Percentiles rank a stretch among this genome's conserved stretches.
Conservation (phyloP, 495 filamentous ascomycete species). For the Aspergillus asperescens region DNA sequence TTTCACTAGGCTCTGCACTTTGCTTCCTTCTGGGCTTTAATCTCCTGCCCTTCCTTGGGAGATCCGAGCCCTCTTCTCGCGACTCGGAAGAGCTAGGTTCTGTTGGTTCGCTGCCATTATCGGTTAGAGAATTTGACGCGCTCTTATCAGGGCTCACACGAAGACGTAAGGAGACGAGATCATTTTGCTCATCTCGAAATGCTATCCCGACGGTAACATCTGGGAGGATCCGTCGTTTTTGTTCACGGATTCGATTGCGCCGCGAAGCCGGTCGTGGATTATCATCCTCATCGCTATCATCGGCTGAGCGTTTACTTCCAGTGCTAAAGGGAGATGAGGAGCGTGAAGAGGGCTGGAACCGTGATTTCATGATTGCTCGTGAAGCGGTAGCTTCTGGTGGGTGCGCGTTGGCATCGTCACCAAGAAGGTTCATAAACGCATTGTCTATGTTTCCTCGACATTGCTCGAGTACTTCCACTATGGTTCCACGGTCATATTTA, state of each 20-base stretch:
- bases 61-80: conserved; percentile 1
- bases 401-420: conserved; percentile 37
- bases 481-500: conserved; percentile 47
- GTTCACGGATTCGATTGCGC: conserved; percentile 29
- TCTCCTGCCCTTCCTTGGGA: conserved; percentile 9
- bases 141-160: conserved; percentile 30
- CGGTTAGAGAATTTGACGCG: conserved; percentile 9
- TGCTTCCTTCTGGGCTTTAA: conserved; percentile 7
- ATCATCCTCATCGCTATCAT: conserved; percentile 41
- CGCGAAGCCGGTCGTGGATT: conserved; percentile 27
- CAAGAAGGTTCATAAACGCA: conserved; percentile 55
- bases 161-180: conserved; percentile 43
- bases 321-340: conserved; percentile 45
- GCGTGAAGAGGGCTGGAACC: conserved; percentile 35
- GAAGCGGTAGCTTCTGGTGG: conserved; percentile 23
- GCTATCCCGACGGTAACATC: conserved; percentile 46
- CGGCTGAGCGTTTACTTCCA: conserved; percentile 46
- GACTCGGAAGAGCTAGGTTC: conserved; percentile 12
- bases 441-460: conserved; percentile 56
- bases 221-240: conserved; percentile 36
- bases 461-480: conserved; percentile 54
- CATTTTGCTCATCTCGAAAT: conserved; percentile 41
- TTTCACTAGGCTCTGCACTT: conserved; percentile 6
- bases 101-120: conserved; percentile 1
- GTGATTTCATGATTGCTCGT: conserved; percentile 32